Base-by-base conservation (phyloP, 2,329 filamentous ascomycete species). In the Fusarium sambucinum region DNA sequence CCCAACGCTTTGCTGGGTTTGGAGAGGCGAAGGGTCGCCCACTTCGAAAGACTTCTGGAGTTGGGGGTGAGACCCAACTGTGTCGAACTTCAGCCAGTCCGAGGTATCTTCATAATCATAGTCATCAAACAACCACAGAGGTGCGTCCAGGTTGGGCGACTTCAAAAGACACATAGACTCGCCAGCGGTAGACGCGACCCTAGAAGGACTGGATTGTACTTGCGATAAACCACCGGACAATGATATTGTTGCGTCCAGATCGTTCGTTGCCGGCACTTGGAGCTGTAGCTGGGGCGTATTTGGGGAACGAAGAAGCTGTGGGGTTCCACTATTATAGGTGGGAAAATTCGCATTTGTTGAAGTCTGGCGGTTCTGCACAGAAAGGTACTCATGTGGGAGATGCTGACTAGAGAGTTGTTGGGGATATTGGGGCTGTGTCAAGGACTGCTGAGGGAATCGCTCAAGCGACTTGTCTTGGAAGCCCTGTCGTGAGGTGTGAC, bases 151-250 rank as follows among this genome's bases (percentile, higher is more conserved):
- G 19, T 56, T 55, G 12, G 66, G 55, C 6, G 66, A 69, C 14
- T 52, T 46, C 16, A 62, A 52, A 33, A 58, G 17, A 5, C 40
- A 25, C 27, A 46, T 51, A 6, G 60, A 56, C 30, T 69, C 66
- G 13, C 66, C 66, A 19, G 63, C 23, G 12, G 61, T 68, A 32
- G 66, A 66, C 19, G 66, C 47, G 32, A 57, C 66, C 38, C 59
- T 60, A 10, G 66, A 69, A 19, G 56, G 42, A 42, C 52, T 66
- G 23, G 56, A 66, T 10, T 66, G 66, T 16, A 60, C 53, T 29
- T 61, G 55, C 4, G 56, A 61, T 13, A 30, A 5, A 25, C 50
- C 37, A 30, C 46, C 38, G 21, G 47, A 46, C 11, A 58, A 13
- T 11, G 55, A 55, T 23, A 68, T 25, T 6, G 33, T n/a, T n/a